Base-by-base conservation (phyloP, 352 stramenopile species). In the Globisporangium orthogonon region DNA sequence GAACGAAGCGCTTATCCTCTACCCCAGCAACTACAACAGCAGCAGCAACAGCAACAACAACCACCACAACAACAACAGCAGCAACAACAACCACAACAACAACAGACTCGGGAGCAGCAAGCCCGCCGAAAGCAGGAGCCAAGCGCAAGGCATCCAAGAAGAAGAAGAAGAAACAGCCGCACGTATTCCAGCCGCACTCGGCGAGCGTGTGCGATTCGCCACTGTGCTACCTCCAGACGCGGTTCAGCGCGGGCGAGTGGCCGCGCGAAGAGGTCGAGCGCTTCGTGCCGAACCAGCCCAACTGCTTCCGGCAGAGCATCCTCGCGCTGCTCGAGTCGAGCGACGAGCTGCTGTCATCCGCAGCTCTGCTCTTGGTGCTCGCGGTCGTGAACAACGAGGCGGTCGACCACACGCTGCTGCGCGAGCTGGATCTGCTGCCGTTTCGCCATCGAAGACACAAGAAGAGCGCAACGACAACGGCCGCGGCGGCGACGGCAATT, bases 211-310 rank as follows among this genome's bases (percentile, higher is more conserved):
- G 79, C 54, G 69, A 87, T 31, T 87, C 80, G 29, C 75, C 77
- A 2, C 61, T 90, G 18, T 92, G 83, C 56, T 92, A 92, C 56
- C 53, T 92, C 33, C 76, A 92, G 61, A 92, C 80, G 7, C 78
- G 83, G 0, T 92, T 87, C 61, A 73, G 60, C 29, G 79, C 84
- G 48, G 85, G 85, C 31, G 83, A 93, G 50, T 95, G 85, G 85
- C 82, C 85, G 2, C 47, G 83, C 10, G 70, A 86, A 0, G 85
- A 95, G 51, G 77, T 92, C 30, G 67, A 78, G n/a, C 46, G 47
- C 1, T 90, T 93, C 58, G 62, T 73, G 9, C 45, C 69, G 0
- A 56, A 61, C 13, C 55, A 69, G 9, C 15, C 15, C 0, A 90
- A 87, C 56, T 86, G 66, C 50, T 86, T 87, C 56, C 76, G 78